phyloP scores from a whole-genome alignment of 768 basidiomycete genomes.

The Amanita rubescens region DNA sequence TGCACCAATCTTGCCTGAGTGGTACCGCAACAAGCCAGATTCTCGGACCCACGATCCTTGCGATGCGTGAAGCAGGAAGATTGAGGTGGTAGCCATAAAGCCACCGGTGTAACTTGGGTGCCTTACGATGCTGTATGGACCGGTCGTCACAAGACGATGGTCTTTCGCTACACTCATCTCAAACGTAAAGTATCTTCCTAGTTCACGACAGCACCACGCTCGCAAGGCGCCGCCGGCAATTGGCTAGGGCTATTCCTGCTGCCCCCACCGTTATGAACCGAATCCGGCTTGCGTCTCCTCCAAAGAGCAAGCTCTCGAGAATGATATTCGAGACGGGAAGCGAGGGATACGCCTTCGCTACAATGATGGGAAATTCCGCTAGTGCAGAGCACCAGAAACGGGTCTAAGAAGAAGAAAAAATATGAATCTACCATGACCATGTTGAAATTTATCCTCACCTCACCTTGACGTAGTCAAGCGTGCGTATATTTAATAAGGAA shows the following conservation, averaged over 20 bases:
- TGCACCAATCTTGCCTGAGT: constrained; percentile 23
- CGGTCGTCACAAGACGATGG: constrained; percentile 39
- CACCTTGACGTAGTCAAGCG: background rate
- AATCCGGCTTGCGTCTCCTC: background rate
- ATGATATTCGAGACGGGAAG: background rate
- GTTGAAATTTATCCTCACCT: background rate
- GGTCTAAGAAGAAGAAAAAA: background rate
- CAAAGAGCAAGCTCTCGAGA: background rate
- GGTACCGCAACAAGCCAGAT: constrained; percentile 30
- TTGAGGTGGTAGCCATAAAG: constrained; percentile 28
- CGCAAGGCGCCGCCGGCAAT: constrained; percentile 25
- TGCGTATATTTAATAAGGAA: too few species aligned
- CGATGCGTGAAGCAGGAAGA: constrained; percentile 26
- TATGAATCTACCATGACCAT: background rate
- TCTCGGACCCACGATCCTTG: constrained; percentile 39
- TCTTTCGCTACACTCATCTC: constrained; percentile 39
- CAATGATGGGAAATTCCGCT: background rate
- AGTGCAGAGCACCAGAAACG: background rate
- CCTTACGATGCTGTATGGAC: constrained; percentile 40
- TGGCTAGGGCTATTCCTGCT: constrained; percentile 9
- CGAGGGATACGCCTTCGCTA: background rate
- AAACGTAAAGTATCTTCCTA: constrained; percentile 44
- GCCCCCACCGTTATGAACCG: background rate
- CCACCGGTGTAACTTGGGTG: constrained; percentile 44
- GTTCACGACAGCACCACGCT: constrained; percentile 33